Conservation (phyloP, 2,329 filamentous ascomycete species). For the Tolypocladium guangdongense region DNA sequence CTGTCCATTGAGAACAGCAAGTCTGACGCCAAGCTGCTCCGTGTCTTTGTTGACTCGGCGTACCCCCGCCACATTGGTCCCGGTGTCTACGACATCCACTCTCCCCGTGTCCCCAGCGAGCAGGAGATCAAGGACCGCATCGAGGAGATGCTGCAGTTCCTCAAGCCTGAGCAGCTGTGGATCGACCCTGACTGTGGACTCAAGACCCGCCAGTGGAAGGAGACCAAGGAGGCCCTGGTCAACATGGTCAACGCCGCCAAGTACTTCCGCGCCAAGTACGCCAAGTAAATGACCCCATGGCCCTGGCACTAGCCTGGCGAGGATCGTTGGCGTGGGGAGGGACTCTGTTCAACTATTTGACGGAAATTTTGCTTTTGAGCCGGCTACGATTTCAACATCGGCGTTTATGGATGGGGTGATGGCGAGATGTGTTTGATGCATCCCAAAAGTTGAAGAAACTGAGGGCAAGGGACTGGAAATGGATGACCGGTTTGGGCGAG, state of each 20-base stretch:
- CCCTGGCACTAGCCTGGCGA: not conserved
- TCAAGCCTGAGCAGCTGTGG: slow-evolving; percentile 98
- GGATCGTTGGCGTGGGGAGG: not conserved
- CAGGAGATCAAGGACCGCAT: slow-evolving; percentile 98
- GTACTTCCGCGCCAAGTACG: slow-evolving; percentile 85
- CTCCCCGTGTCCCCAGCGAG: slow-evolving; percentile 90
- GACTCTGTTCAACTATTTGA: slow-evolving; percentile 21
- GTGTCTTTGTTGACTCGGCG: slow-evolving; percentile 94
- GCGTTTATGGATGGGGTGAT: slow-evolving; percentile 34
- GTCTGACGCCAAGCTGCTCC: slow-evolving; percentile 97
- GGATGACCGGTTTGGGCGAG: slow-evolving; percentile 18
- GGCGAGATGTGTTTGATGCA: slow-evolving; percentile 21
- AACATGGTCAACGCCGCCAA: slow-evolving; percentile 99
- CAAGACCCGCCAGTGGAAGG: slow-evolving; percentile 97
- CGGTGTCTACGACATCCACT: slow-evolving; percentile 99
- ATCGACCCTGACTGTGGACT: slow-evolving; percentile 99
- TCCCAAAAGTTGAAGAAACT: slow-evolving; percentile 24
- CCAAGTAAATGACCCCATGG: slow-evolving; percentile 37
- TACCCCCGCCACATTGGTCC: slow-evolving; percentile 98
- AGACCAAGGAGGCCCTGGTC: slow-evolving; percentile 90
- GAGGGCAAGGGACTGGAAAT: slow-evolving; percentile 12
- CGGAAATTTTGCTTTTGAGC: slow-evolving; percentile 23
- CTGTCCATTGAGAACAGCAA: slow-evolving; percentile 99
- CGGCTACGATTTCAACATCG: slow-evolving; percentile 49
- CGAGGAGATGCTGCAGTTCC: slow-evolving; percentile 94